phyloP scores from a whole-genome alignment of 352 stramenopile genomes.

The Globisporangium carolinianum region DNA sequence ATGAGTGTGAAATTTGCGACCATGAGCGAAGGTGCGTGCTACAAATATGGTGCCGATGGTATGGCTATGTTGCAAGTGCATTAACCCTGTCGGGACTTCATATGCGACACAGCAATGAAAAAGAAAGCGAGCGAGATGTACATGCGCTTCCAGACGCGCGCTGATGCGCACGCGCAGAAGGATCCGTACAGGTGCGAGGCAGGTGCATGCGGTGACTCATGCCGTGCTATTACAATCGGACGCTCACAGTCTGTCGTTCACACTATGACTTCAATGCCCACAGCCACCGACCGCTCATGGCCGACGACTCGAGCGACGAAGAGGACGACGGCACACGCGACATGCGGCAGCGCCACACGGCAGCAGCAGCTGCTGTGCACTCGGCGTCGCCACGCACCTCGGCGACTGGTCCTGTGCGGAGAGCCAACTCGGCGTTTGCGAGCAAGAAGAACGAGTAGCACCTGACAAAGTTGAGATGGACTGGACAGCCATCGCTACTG shows the following conservation, averaged over 20 bases:
- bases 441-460: conserved; percentile 60
- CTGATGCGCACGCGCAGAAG: conserved; percentile 31
- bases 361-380: conserved; percentile 11
- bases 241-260: conserved; percentile 1
- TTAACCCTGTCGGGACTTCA: background rate
- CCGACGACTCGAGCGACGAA: conserved; percentile 60
- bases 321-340: conserved; percentile 37
- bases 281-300: conserved; percentile 70
- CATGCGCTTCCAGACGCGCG: conserved; percentile 71
- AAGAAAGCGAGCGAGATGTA: conserved; percentile 80
- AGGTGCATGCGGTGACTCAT: too few species aligned
- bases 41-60: background rate
- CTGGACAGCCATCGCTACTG: too few species aligned
- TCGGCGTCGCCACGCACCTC: conserved; percentile 15
- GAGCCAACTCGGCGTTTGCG: conserved; percentile 16
- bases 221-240: background rate
- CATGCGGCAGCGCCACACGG: conserved; percentile 35
- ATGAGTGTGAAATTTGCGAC: conserved; percentile 66
- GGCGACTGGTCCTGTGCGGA: conserved; percentile 16
- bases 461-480: too few species aligned
- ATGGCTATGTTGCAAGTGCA: conserved; percentile 1
- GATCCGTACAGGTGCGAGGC: conserved; percentile 54
- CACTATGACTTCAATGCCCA: background rate
- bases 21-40: conserved; percentile 62
- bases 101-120: conserved; percentile 46